Percentiles rank a stretch among this genome's conserved stretches.
phyloP scores from a whole-genome alignment of 805 yeast genomes.

The Spathaspora girioi region DNA sequence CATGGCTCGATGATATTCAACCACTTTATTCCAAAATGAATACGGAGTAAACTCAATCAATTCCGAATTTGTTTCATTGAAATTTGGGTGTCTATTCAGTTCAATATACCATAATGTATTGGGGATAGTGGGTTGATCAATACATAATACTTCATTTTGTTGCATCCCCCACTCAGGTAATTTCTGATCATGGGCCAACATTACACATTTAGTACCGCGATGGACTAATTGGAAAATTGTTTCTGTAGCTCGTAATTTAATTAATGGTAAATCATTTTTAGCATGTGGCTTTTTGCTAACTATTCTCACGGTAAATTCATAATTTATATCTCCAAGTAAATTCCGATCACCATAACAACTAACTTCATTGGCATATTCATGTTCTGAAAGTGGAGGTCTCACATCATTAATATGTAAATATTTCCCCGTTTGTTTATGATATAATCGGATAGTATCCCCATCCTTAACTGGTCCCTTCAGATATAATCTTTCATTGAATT shows the following conservation, averaged over 20 bases:
- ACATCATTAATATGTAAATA: slow-evolving; percentile 66
- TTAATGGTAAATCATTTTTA: slow-evolving; percentile 30
- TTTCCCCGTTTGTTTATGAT: slow-evolving; percentile 65
- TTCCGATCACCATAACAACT: slow-evolving; percentile 64
- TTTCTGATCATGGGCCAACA: slow-evolving; percentile 68
- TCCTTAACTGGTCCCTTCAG: slow-evolving; percentile 39
- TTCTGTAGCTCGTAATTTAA: slow-evolving; percentile 51
- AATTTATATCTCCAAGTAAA: slow-evolving; percentile 63
- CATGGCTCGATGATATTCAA: slow-evolving; percentile 58
- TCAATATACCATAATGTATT: slow-evolving; percentile 78
- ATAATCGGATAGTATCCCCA: slow-evolving; percentile 59
- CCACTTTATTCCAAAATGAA: slow-evolving; percentile 48
- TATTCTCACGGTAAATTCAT: slow-evolving; percentile 64
- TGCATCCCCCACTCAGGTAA: slow-evolving; percentile 83
- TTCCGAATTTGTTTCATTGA: slow-evolving; percentile 16
- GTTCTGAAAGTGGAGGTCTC: slow-evolving; percentile 87
- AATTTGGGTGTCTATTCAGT: slow-evolving; percentile 52
- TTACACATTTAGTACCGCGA: slow-evolving; percentile 60
- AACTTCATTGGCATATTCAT: slow-evolving; percentile 85
- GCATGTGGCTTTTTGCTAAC: slow-evolving; percentile 29
- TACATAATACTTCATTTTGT: slow-evolving; percentile 88
- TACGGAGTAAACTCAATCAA: slow-evolving; percentile 16
- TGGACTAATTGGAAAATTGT: slow-evolving; percentile 70
- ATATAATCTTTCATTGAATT: slow-evolving; percentile 35
- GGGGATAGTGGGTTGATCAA: slow-evolving; percentile 64